Evolutionary conservation across 768 basidiomycete species (phyloP), one percentile per base, ranked within the genome.

Genomic region (Phaeotremella skinneri): DNA sequence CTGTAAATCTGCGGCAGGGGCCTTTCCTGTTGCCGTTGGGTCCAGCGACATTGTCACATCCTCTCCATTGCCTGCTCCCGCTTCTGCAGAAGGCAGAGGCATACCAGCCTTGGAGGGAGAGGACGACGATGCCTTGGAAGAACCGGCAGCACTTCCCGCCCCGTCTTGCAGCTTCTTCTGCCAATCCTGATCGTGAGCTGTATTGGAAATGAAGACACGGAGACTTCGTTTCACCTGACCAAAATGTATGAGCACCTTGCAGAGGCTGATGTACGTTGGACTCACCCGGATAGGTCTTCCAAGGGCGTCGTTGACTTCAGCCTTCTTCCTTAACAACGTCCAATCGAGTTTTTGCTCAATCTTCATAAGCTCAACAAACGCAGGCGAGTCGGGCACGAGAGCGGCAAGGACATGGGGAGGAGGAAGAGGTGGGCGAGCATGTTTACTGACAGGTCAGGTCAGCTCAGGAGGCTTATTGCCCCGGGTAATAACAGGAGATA

Each of bases 331-430:
- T 73, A 85, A 85, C 81, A 93, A 87, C 2, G 91, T 93, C 93
- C 93, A 96, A 76, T 97, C 92, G 16, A 97, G 80, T 73, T 87
- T 89, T 58, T 88, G 83, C 74, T 96, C 92, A 85, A 90, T 90
- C 64, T 88, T 87, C 26, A 92, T 76, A 39, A 96, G 79, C 67
- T 89, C 86, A 59, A 86, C 84, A 77, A 94, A 96, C 83, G 93
- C 89, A 58, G 80, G 81, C 23, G 90, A 90, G 74, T 94, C 91
- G 60, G 89, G 85, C 3, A 86, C 81, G 32, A 92, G 81, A 52
- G 83, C 84, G 81, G 87, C 85, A 0, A 91, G 89, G 32, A 94
- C 56, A 49, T 77, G 70, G 25, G 76, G 74, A 37, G 76, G 74
- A 13, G 76, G 76, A 37, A 77, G 68, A 4, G 69, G 68, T 13